A percentile compares a stretch with the other conserved stretches of the same genome.
phyloP scores from a whole-genome alignment of 495 filamentous ascomycete genomes.

The Schizothecium vesticola region DNA sequence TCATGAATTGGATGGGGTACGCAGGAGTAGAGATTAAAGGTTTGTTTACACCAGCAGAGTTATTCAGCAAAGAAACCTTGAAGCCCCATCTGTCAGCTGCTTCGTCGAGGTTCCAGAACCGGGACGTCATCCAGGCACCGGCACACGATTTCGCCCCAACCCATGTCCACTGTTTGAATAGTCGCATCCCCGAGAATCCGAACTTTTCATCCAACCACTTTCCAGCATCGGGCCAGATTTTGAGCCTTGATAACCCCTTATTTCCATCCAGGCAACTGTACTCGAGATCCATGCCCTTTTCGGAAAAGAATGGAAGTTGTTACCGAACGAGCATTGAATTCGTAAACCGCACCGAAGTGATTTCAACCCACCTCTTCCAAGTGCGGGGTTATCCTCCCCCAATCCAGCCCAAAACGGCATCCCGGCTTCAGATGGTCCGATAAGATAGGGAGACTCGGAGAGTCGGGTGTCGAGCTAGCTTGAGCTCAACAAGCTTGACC shows the following conservation, averaged over 20 bases:
- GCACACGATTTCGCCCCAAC: neutral
- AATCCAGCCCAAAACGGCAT: neutral
- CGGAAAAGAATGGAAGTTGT: neutral
- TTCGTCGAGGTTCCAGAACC: constrained; percentile 28
- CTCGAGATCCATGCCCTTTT: neutral
- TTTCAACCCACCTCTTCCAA: neutral
- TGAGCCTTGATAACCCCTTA: neutral
- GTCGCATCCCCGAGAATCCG: neutral
- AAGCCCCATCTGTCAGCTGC: constrained; percentile 21
- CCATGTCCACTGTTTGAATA: neutral
- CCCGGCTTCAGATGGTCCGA: neutral
- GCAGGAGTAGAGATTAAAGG: neutral
- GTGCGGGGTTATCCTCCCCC: neutral
- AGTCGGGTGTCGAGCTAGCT: neutral
- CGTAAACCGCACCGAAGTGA: neutral
- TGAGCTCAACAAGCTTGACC: neutral
- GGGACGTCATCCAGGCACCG: constrained; percentile 8
- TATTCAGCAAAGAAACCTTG: neutral
- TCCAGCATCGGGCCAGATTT: neutral
- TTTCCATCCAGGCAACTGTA: neutral
- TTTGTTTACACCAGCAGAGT: neutral
- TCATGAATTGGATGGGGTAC: too few species aligned
- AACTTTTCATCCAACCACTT: neutral
- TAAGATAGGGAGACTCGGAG: neutral
- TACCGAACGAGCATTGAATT: neutral